Base-by-base conservation (phyloP, 1,139 yeast species). In the Arxiozyma slooffiae region DNA sequence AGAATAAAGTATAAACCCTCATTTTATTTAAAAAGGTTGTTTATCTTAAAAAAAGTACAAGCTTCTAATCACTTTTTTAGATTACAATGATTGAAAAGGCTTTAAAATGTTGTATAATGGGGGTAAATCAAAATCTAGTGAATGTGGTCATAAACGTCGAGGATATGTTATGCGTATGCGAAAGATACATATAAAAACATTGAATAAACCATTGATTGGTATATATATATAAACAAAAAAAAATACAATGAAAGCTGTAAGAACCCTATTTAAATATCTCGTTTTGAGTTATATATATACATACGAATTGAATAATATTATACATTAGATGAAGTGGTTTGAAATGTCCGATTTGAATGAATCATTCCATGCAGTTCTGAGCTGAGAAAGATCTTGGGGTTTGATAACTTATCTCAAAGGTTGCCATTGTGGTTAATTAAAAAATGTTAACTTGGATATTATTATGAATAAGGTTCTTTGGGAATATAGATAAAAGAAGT, bases 401-500 rank as follows among this genome's bases (percentile, higher is more conserved):
- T 85, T 14, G 79, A 81, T 41, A 53, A 53, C 14, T 51, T 64
- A 23, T 51, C 57, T 16, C 48, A 51, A 3, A 39, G 47, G 17
- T 36, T 61, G 9, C 57, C 59, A 46, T 39, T 50, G 22, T 38
- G 46, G 53, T 50, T 64, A 30, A 37, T 63, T 48, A 55, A 60
- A 55, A 44, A 88, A 66, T 89, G 85, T 61, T 81, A 87, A 57
- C 72, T 92, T 46, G 98, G 97, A 4, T 80, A 81, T 60, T 84
- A 89, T 49, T 89, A 88, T 67, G 97, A 92, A 66, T 80, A 79
- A 60, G 98, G 97, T 5, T 85, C 82, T 51, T 72, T 84, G 52
- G 81, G 83, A 39, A 76, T 90, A 52, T 72, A 74, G 5, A 72
- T 77, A 21, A 87, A 86, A 61, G 79, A 95, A 17, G 75, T 76